phyloP scores from a whole-genome alignment of 306 rosid genomes.

The Vigna nakashimae region DNA sequence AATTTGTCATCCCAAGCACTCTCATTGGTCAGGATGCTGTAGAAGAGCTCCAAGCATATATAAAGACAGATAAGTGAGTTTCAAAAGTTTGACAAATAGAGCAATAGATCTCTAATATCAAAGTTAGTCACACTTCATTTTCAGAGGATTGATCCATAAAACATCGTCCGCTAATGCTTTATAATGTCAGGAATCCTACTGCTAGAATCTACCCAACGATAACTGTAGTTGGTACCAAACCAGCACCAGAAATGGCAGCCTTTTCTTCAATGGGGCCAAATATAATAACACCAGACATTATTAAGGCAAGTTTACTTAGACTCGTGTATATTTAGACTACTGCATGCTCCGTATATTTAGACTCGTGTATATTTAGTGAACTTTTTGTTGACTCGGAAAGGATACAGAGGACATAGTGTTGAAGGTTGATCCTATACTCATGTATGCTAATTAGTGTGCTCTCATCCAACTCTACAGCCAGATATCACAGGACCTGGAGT shows the following conservation, averaged over 20 bases:
- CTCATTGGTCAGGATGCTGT: slow-evolving; percentile 66
- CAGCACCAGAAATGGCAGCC: slow-evolving; percentile 70
- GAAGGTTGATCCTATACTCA: not conserved
- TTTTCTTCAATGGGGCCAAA: slow-evolving; percentile 80
- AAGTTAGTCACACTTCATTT: slow-evolving; percentile 10
- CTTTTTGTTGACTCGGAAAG: slow-evolving; percentile 10
- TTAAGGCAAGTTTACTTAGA: slow-evolving; percentile 56
- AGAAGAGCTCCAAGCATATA: slow-evolving; percentile 66
- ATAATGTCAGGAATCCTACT: slow-evolving; percentile 57
- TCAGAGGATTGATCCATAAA: slow-evolving; percentile 14
- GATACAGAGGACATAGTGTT: slow-evolving; percentile 1
- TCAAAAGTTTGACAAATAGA: not conserved
- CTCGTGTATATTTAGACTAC: not conserved
- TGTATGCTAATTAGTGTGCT: slow-evolving; percentile 1
- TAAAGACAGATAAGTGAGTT: slow-evolving; percentile 66
- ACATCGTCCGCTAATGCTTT: slow-evolving; percentile 33
- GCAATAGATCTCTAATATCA: not conserved
- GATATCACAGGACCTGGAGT: slow-evolving; percentile 71
- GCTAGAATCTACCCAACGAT: slow-evolving; percentile 60
- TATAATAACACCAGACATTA: slow-evolving; percentile 65
- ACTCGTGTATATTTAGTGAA: not conserved
- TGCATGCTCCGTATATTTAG: not conserved
- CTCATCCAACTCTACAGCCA: slow-evolving; percentile 58
- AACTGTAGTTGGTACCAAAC: slow-evolving; percentile 57
- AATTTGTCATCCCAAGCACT: slow-evolving; percentile 68